These are phyloP conservation scores for Striga asiatica DNA, from an alignment of 257 asterid genomes.

Conservation along the genomic window DNA sequence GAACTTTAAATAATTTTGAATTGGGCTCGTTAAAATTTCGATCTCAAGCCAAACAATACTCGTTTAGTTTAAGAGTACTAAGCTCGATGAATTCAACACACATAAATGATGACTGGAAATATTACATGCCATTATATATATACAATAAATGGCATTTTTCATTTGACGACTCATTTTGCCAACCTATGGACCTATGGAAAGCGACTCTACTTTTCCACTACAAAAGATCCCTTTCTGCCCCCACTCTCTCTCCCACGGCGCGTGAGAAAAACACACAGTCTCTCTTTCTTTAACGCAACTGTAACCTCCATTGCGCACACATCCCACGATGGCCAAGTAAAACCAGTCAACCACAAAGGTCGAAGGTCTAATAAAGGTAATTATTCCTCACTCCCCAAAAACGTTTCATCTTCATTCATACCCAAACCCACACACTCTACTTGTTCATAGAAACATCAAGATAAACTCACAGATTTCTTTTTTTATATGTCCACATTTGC, in stretches of 20 bases:
- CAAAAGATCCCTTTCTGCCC: not conserved
- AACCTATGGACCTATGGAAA: not conserved
- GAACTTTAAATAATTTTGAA: no score
- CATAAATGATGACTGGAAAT: not conserved
- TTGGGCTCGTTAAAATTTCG: no score
- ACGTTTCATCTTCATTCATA: not conserved
- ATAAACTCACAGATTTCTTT: no score
- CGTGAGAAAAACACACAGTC: constrained; percentile 3
- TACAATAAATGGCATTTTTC: no score
- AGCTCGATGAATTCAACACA: no score
- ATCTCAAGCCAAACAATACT: no score
- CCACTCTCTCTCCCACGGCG: constrained; percentile 11
- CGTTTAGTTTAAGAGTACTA: no score
- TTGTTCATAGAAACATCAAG: not conserved
- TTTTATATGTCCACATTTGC: not conserved
- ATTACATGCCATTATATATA: no score
- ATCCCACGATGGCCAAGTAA: constrained; percentile 16
- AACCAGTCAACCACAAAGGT: constrained; percentile 11
- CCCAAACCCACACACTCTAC: no score
- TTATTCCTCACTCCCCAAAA: not conserved
- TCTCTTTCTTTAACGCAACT: not conserved
- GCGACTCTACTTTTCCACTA: not conserved
- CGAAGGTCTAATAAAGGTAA: not conserved
- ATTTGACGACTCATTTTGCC: not conserved
- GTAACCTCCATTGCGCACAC: constrained; percentile 19